Base-by-base conservation (phyloP, 345 rosid species). In the Hirschfeldia incana region DNA sequence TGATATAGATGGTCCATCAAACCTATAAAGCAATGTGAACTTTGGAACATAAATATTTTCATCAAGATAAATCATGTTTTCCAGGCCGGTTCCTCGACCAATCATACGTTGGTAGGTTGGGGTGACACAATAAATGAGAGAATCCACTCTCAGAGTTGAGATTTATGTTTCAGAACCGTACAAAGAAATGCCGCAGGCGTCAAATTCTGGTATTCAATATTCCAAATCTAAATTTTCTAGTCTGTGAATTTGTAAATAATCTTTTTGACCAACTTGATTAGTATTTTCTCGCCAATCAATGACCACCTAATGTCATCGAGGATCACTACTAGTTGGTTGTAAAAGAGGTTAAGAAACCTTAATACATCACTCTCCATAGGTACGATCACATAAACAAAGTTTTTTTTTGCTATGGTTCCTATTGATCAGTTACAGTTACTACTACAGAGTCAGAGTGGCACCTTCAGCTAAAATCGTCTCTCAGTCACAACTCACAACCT, bases 1-100 rank as follows among this genome's bases (percentile, higher is more conserved):
- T 36, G 75, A 62, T 69, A 29, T 49, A 69, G 62, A 60, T 76
- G 74, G 53, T 76, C 74, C 69, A 76, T 61, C 74, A 44, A 44
- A 76, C 13, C 51, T 70, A 32, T 51, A 55, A 70, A 70, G 49
- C 65, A 55, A 57, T 17, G 6, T 10, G 32, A 70, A 70, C 63
- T 44, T 53, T 53, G 17, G 46, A 51, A 51, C 60, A 76, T 4
- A 21, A 5, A 26, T 29, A 32, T 39, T 61, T 4, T 75, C 67
- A 26, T 28, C 57, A 28, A 57, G 39, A 67, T 67, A 21, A 9
- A 65, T 65, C 27, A 57, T 75, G 78, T 75, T 39, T 57, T 67
- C 65, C 12, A 37, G 8, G 21, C 65, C 15, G 55, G 55, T 51
- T 73, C 64, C 51, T 74, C 36, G 36, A 21, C 27, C 70, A 74